Percentiles rank a stretch among this genome's conserved stretches.
Conservation (phyloP, 495 filamentous ascomycete genomes). For the Penicillium canescens region DNA sequence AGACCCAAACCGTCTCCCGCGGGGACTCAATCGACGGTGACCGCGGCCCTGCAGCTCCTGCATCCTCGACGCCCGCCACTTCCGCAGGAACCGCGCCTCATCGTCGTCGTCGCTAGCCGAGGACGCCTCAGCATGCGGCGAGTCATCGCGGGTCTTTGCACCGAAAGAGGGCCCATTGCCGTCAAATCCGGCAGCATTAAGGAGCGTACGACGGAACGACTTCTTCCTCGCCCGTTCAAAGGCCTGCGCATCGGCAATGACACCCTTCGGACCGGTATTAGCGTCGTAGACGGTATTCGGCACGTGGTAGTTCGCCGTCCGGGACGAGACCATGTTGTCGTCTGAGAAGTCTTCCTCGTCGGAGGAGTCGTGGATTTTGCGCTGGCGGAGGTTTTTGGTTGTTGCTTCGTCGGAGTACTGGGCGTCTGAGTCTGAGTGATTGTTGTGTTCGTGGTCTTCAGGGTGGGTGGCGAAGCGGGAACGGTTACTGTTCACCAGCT, state of each 20-base stretch:
- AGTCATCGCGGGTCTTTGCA: constrained; percentile 44
- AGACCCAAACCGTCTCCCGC: constrained; percentile 71
- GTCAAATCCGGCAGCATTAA: constrained; percentile 35
- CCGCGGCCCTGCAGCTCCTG: constrained; percentile 70
- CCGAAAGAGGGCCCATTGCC: constrained; percentile 19
- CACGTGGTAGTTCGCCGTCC: constrained; percentile 44
- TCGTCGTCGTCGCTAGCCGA: constrained; percentile 63
- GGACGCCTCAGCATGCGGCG: constrained; percentile 27
- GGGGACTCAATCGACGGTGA: constrained; percentile 58
- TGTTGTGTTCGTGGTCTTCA: constrained; percentile 59
- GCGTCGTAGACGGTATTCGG: constrained; percentile 69
- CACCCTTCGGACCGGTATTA: constrained; percentile 96
- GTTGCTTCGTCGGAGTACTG: constrained; percentile 49
- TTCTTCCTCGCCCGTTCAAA: constrained; percentile 80
- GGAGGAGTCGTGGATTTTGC: constrained; percentile 47
- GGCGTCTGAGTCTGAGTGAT: constrained; percentile 39
- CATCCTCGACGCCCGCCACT: constrained; percentile 79
- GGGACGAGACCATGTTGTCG: constrained; percentile 43
- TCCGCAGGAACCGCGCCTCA: constrained; percentile 70
- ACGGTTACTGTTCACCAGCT: constrained; percentile 61
- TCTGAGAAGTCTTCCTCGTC: constrained; percentile 40
- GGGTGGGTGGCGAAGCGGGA: constrained; percentile 52
- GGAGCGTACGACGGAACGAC: constrained; percentile 55
- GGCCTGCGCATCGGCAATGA: constrained; percentile 91
- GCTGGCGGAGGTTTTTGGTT: constrained; percentile 42